A percentile compares a stretch with the other conserved stretches of the same genome.
Evolutionary conservation across 106 monocot species (phyloP).

Genomic region (Cymbidium sinense): DNA sequence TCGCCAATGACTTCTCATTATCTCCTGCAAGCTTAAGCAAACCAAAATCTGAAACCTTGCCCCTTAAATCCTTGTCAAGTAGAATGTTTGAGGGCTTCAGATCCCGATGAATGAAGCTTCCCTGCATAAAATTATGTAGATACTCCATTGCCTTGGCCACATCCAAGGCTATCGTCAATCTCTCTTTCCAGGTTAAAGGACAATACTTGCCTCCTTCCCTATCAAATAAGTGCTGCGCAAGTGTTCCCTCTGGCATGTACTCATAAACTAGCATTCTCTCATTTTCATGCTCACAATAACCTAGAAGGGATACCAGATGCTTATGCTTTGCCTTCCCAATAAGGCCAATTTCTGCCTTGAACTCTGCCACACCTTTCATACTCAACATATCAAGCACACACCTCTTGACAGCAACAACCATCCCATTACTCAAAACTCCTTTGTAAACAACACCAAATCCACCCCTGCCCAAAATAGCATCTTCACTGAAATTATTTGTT

Average conservation of each 20-base stretch:
- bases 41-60: slow-evolving; percentile 95
- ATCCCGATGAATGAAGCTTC: slow-evolving; percentile 92
- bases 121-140: slow-evolving; percentile 77
- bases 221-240: slow-evolving; percentile 67
- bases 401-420: slow-evolving; percentile 69
- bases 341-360: slow-evolving; percentile 74
- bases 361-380: slow-evolving; percentile 65
- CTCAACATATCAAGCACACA: slow-evolving; percentile 40
- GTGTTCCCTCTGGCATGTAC: slow-evolving; percentile 76
- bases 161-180: slow-evolving; percentile 75
- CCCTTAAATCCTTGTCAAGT: slow-evolving; percentile 65
- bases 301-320: slow-evolving; percentile 68
- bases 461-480: slow-evolving; percentile 56
- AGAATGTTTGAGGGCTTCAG: slow-evolving; percentile 93
- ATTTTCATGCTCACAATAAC: slow-evolving; percentile 56
- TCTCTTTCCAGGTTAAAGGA: slow-evolving; percentile 75
- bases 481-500: slow-evolving; percentile 58
- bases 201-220: slow-evolving; percentile 17
- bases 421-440: slow-evolving; percentile 57
- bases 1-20: slow-evolving; percentile 65
- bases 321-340: slow-evolving; percentile 70
- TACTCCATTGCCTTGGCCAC: slow-evolving; percentile 89
- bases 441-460: slow-evolving; percentile 90
- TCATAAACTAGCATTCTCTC: slow-evolving; percentile 90
- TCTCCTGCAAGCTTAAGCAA: slow-evolving; percentile 69